A percentile compares a stretch with the other conserved stretches of the same genome.
Conservation (phyloP, 1,284 basidiomycete genomes). For the Hortiboletus rubellus region DNA sequence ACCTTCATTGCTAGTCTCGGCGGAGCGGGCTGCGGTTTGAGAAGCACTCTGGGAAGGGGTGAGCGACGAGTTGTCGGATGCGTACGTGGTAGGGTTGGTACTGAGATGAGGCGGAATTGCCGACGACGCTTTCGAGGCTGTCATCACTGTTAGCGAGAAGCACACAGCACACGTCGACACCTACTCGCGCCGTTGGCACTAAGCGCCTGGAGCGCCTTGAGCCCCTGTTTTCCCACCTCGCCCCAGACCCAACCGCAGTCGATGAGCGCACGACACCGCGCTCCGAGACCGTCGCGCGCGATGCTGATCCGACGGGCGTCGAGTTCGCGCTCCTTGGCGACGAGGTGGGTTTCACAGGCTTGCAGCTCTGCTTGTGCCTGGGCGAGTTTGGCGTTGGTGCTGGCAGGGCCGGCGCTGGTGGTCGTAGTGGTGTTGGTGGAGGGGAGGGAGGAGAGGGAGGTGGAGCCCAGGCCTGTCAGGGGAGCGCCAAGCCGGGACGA, state of each 20-base stretch:
- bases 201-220: constrained; percentile 41
- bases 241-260: constrained; percentile 68
- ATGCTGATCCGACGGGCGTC: constrained; percentile 49
- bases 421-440: constrained; percentile 35
- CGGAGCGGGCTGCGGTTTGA: constrained; percentile 34
- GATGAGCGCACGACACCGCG: constrained; percentile 60
- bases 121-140: constrained; percentile 7
- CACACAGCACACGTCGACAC: constrained; percentile 3
- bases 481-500: constrained; percentile 29
- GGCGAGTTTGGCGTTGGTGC: constrained; percentile 51
- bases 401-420: constrained; percentile 14
- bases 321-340: constrained; percentile 63
- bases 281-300: constrained; percentile 59
- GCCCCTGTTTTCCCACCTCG: constrained; percentile 61
- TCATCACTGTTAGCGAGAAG: not conserved
- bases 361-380: constrained; percentile 72
- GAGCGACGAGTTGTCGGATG: constrained; percentile 52
- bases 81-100: constrained; percentile 18
- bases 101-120: constrained; percentile 14
- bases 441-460: constrained; percentile 38
- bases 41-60: constrained; percentile 69
- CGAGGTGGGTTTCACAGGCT: constrained; percentile 73
- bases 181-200: constrained; percentile 16
- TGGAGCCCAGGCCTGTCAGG: constrained; percentile 33
- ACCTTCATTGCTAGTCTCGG: constrained; percentile 17